Evolutionary conservation across 2,329 filamentous ascomycete species (phyloP), one percentile per base, ranked within the genome.

Genomic region (Colletotrichum tofieldiae): DNA sequence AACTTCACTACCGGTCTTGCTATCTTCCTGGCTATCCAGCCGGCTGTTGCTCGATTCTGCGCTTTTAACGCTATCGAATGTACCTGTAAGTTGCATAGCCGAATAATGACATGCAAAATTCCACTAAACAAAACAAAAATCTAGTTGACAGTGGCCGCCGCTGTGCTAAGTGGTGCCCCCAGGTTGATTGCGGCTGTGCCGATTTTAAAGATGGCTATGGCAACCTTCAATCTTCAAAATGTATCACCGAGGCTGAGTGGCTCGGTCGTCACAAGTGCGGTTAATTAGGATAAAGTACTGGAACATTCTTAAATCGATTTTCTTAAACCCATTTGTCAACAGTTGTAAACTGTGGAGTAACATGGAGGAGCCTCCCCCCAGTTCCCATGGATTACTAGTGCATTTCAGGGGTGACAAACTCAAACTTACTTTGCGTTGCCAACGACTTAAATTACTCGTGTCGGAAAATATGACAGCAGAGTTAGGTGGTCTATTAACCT

Each of bases 211-310:
- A 49, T 16, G 23, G 23, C 23, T 49, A 49, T 23, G 45, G 45
- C 45, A 49, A 49, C 45, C 45, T 49, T 49, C 20, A 20, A n/a
- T 49, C 45, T 20, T 20, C 45, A 23, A 49, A 49, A n/a, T 49
- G 45, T n/a, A 49, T 49, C 9, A n/a, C 45, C 8, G 45, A 49
- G 45, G 45, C 23, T 20, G 45, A 49, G 7, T 49, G 45, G 45
- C 45, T 49, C 45, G 45, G 45, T 49, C 45, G 45, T 49, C 45
- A 49, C 20, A 49, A 49, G 45, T 49, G 45, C 45, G 45, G 45
- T 18, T 49, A 49, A n/a, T 23, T 23, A 11, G 18, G 45, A 20
- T 4, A 16, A 49, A 16, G 26, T 45, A 52, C 2, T 20, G 18
- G 7, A 41, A 41, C 4, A 41, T 1, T 41, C 29, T 32, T 32